Conservation (phyloP, 768 basidiomycete genomes). For the Hericium erinaceus region DNA sequence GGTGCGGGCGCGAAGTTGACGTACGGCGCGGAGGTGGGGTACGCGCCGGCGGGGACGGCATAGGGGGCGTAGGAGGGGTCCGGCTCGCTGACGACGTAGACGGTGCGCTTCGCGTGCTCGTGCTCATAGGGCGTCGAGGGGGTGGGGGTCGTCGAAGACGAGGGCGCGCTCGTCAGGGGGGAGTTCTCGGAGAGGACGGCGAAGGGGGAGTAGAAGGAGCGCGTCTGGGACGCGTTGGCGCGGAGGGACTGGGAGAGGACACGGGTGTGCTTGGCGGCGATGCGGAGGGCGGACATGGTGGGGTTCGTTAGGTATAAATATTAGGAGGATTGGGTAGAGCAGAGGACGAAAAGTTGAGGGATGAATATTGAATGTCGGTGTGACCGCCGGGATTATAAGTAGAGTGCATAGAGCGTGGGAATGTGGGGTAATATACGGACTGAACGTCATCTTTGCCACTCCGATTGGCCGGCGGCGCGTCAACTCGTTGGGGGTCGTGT, state of each 20-base stretch:
- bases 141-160: slow-evolving; percentile 5
- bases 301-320: neutral
- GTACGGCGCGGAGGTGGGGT: slow-evolving; percentile 29
- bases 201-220: slow-evolving; percentile 61
- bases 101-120: slow-evolving; percentile 45
- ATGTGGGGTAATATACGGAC: neutral
- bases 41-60: slow-evolving; percentile 63
- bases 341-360: neutral
- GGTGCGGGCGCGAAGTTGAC: slow-evolving; percentile 32
- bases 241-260: slow-evolving; percentile 18
- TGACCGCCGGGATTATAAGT: neutral
- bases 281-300: slow-evolving; percentile 23
- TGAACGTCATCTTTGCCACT: neutral
- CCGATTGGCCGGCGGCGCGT: slow-evolving; percentile 8
- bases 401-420: neutral
- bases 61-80: slow-evolving; percentile 54
- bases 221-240: slow-evolving; percentile 20
- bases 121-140: slow-evolving; percentile 46
- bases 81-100: slow-evolving; percentile 65
- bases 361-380: neutral
- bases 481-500: neutral
- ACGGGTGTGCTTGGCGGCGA: slow-evolving; percentile 21
- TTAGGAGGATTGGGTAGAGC: neutral
- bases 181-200: slow-evolving; percentile 36
- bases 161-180: slow-evolving; percentile 23